These are phyloP conservation scores for Diaporthe sp. DNA, from an alignment of 2,329 filamentous ascomycete genomes.

Conservation along the genomic window DNA sequence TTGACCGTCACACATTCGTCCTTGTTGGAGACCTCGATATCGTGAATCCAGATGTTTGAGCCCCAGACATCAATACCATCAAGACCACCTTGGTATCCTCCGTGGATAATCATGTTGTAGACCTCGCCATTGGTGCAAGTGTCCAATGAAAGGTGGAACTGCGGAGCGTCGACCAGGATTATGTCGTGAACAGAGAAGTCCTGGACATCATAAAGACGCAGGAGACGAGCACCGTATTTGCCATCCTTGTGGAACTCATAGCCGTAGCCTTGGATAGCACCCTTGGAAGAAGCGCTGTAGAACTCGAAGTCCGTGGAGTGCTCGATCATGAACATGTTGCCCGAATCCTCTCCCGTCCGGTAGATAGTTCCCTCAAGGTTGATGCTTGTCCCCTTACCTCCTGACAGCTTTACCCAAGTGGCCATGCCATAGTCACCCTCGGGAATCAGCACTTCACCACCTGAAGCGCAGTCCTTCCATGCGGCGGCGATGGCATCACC, in stretches of 20 bases:
- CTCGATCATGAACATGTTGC: constrained; percentile 46
- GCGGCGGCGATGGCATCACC: constrained; percentile 45
- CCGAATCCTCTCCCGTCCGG: constrained; percentile 43
- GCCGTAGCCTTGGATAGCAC: constrained; percentile 63
- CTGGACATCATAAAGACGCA: constrained; percentile 57
- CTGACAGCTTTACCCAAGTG: constrained; percentile 59
- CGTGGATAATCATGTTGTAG: constrained; percentile 67
- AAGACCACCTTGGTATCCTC: constrained; percentile 62
- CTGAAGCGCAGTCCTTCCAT: constrained; percentile 56
- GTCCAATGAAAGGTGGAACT: constrained; percentile 44
- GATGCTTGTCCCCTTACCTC: constrained; percentile 59
- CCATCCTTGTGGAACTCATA: constrained; percentile 57
- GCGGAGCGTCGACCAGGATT: constrained; percentile 57
- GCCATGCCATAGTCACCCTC: constrained; percentile 59
- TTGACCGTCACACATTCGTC: constrained; percentile 60
- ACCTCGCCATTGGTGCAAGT: constrained; percentile 61
- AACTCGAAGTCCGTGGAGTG: constrained; percentile 59
- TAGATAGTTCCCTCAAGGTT: constrained; percentile 58
- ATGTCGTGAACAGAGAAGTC: constrained; percentile 64
- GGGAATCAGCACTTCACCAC: constrained; percentile 63
- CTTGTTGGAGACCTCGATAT: constrained; percentile 72
- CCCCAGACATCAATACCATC: constrained; percentile 69
- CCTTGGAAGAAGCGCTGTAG: constrained; percentile 56
- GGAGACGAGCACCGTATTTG: constrained; percentile 56
- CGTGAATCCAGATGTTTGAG: constrained; percentile 68